phyloP scores from a whole-genome alignment of 1,284 basidiomycete species.

The Trichosporon sp. region DNA sequence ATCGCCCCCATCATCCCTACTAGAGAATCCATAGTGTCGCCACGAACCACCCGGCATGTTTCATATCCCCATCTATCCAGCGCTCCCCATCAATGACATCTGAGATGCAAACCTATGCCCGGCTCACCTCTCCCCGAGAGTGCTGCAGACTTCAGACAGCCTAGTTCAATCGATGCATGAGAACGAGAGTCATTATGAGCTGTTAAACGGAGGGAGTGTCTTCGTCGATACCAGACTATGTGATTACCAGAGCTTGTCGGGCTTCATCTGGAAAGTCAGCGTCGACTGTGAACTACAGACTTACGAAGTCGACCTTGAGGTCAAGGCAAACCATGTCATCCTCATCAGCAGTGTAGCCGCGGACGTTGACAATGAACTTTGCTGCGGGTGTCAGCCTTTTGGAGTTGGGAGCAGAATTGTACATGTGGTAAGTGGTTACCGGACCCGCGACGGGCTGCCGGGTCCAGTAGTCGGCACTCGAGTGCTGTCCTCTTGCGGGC shows the following conservation, averaged over 20 bases:
- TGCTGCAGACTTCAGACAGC: background rate
- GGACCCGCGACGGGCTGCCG: no score
- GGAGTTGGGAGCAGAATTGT: background rate
- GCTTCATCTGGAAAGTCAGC: background rate
- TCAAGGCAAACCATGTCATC: constrained; percentile 74
- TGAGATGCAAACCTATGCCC: background rate
- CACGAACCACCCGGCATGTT: background rate
- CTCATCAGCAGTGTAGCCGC: constrained; percentile 70
- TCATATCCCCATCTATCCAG: background rate
- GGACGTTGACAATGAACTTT: constrained; percentile 72
- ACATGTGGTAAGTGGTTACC: no score
- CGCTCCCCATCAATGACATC: background rate
- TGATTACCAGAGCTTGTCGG: background rate
- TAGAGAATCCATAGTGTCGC: background rate
- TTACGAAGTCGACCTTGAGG: constrained; percentile 59
- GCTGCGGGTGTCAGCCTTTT: constrained; percentile 53
- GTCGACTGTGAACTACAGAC: constrained; percentile 12
- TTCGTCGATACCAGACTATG: no score
- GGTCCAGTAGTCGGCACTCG: no score
- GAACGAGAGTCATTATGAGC: background rate
- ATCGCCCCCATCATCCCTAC: background rate
- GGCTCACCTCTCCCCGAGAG: background rate
- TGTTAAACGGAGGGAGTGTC: no score
- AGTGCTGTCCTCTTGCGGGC: no score
- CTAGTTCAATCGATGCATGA: background rate